Evolutionary conservation across 2,329 filamentous ascomycete species (phyloP), one percentile per base, ranked within the genome.

Genomic region (Aotearoamyces nothofagi): DNA sequence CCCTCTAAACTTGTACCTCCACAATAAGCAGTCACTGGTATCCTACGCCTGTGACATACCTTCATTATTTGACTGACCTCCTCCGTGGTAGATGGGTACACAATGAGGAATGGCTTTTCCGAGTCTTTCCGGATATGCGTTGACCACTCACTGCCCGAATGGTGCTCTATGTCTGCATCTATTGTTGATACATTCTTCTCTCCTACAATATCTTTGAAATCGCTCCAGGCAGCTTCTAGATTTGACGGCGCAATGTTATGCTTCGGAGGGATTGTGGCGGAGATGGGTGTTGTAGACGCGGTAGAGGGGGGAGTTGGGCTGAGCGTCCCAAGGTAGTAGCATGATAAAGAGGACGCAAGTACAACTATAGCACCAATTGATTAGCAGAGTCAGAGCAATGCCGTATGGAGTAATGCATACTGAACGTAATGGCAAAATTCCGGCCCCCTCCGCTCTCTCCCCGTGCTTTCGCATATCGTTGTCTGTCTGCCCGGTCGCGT

Each of bases 1-100:
- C 86, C 86, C 54, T 94, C 86, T 17, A 94, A 60, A 44, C 78
- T 86, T 5, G 86, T 93, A 17, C 86, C 86, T 24, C 86, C 86
- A 33, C 77, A 83, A 56, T 84, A 92, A 3, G 76, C 78, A 3
- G 81, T 86, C 14, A 93, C 82, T 4, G 86, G 86, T 37, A 94
- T 90, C 32, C 65, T 64, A 22, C 86, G 64, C 45, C 60, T 54
- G 51, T 92, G 81, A 57, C 86, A 93, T 32, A 93, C 58, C 57
- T 87, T 86, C 76, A 92, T 87, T 34, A 94, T 70, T 37, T 65
- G 60, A n/a, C 78, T 78, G 6, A 92, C 83, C 42, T 94, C 77
- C 39, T 86, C 77, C 1, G 86, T 94, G 19, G 64, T 71, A 24
- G 56, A 60, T 0, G 84, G 86, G 47, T 75, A 87, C 22, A 92